Percentiles rank a stretch among this genome's conserved stretches.
Evolutionary conservation across 2,329 filamentous ascomycete genomes (phyloP).

Genomic region (Trichoderma harzianum): DNA sequence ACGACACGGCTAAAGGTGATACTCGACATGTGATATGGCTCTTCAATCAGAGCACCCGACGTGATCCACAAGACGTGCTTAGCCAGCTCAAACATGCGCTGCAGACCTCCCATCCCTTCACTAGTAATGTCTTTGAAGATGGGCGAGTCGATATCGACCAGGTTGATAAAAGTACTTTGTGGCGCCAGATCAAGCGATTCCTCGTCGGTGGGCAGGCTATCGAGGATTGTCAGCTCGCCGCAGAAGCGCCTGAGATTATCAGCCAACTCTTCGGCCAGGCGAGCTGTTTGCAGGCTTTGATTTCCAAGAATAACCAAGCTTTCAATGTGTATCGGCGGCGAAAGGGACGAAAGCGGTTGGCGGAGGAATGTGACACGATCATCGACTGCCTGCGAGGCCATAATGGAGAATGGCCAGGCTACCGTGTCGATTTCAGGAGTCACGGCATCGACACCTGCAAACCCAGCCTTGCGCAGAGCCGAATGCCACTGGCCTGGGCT

Average conservation of each 20-base stretch:
- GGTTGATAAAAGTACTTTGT: too few species aligned
- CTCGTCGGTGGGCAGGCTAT: constrained; percentile 11
- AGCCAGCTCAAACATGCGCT: background rate
- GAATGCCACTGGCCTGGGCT: constrained; percentile 16
- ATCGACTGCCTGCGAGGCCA: background rate
- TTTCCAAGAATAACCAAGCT: background rate
- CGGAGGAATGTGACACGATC: too few species aligned
- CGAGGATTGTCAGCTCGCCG: constrained; percentile 8
- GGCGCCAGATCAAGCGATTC: background rate
- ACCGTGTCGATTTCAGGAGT: background rate
- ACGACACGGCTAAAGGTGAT: constrained; percentile 17
- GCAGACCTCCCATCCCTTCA: too few species aligned
- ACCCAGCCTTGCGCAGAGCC: constrained; percentile 6
- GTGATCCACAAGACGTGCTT: constrained; percentile 20
- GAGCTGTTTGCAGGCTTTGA: background rate
- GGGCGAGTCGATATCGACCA: too few species aligned
- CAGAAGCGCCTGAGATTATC: constrained; percentile 11
- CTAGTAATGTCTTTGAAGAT: too few species aligned
- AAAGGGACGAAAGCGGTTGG: too few species aligned
- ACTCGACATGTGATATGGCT: constrained; percentile 16
- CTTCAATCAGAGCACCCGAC: background rate
- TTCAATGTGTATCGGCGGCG: too few species aligned
- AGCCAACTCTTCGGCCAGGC: constrained; percentile 12
- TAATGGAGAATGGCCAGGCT: background rate
- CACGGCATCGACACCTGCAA: constrained; percentile 10